These are phyloP conservation scores for Boletus sp. DNA, from an alignment of 768 basidiomycete species.

Conservation along the genomic window DNA sequence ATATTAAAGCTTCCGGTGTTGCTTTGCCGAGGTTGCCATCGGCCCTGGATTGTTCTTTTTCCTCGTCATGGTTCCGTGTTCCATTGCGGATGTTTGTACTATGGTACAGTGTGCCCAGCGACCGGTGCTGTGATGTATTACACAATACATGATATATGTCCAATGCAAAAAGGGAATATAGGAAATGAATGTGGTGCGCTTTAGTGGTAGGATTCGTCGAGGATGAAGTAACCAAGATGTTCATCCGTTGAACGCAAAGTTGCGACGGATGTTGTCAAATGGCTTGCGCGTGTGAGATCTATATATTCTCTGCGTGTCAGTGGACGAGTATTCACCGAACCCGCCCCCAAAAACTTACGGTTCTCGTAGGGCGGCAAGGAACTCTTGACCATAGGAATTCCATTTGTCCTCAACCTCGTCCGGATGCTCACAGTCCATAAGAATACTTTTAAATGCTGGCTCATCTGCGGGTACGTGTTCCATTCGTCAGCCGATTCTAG, in stretches of 20 bases:
- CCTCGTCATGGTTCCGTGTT: neutral
- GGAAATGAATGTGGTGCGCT: neutral
- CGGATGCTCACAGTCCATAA: slow-evolving; percentile 19
- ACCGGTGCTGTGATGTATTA: neutral
- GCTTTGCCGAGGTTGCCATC: neutral
- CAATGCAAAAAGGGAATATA: neutral
- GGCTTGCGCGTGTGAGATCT: slow-evolving; percentile 1
- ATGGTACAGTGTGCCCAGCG: slow-evolving; percentile 6
- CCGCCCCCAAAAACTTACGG: slow-evolving; percentile 10
- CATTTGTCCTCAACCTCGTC: slow-evolving; percentile 16
- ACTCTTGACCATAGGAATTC: slow-evolving; percentile 15
- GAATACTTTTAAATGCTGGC: slow-evolving; percentile 4
- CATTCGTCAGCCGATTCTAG: neutral
- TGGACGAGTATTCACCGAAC: neutral
- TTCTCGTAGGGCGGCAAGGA: slow-evolving; percentile 16
- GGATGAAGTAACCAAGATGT: neutral
- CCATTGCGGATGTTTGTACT: slow-evolving; percentile 2
- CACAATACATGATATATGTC: slow-evolving; percentile 10
- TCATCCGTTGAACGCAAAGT: slow-evolving; percentile 33
- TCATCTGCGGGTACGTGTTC: slow-evolving; percentile 10
- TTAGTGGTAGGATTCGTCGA: neutral
- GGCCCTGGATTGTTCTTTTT: neutral
- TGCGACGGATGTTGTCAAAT: slow-evolving; percentile 26
- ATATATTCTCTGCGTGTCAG: neutral
- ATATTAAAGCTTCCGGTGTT: slow-evolving; percentile 5